Percentiles rank a stretch among this genome's conserved stretches.
phyloP scores from a whole-genome alignment of 2,329 filamentous ascomycete genomes.

The Fusarium falciforme region DNA sequence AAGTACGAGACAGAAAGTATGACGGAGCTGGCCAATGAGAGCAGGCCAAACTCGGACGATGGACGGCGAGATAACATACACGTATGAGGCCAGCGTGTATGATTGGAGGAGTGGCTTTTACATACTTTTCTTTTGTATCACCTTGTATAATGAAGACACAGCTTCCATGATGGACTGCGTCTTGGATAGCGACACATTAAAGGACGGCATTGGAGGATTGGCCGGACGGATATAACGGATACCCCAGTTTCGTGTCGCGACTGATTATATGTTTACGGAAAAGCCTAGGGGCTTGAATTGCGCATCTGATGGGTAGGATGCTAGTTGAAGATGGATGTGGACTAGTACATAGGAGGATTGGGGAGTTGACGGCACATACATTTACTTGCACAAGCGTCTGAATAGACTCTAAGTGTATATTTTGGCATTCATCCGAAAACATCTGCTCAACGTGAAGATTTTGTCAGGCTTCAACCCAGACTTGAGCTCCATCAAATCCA shows the following conservation, averaged over 20 bases:
- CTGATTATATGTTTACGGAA: constrained; percentile 11
- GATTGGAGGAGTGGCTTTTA: constrained; percentile 3
- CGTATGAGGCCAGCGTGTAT: constrained; percentile 10
- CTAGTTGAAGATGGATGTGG: background rate
- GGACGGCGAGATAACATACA: constrained; percentile 26
- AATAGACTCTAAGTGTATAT: background rate
- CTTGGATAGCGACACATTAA: constrained; percentile 3
- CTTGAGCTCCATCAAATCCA: background rate
- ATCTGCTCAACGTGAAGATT: background rate
- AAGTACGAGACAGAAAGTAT: constrained; percentile 63
- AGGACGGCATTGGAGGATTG: background rate
- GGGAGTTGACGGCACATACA: background rate
- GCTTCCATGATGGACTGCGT: constrained; percentile 10
- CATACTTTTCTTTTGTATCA: constrained; percentile 19
- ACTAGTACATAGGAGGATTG: background rate
- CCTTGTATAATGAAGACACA: constrained; percentile 26
- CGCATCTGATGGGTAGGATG: background rate
- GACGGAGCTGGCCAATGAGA: constrained; percentile 58
- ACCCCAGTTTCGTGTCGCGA: constrained; percentile 25
- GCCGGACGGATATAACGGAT: constrained; percentile 20
- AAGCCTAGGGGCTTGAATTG: background rate
- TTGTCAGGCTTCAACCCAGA: background rate
- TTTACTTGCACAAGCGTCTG: background rate
- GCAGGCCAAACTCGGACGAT: constrained; percentile 52
- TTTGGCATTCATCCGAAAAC: background rate